A percentile compares a stretch with the other conserved stretches of the same genome.
Evolutionary conservation across 257 asterid genomes (phyloP).

Genomic region (Nicotiana paniculata): DNA sequence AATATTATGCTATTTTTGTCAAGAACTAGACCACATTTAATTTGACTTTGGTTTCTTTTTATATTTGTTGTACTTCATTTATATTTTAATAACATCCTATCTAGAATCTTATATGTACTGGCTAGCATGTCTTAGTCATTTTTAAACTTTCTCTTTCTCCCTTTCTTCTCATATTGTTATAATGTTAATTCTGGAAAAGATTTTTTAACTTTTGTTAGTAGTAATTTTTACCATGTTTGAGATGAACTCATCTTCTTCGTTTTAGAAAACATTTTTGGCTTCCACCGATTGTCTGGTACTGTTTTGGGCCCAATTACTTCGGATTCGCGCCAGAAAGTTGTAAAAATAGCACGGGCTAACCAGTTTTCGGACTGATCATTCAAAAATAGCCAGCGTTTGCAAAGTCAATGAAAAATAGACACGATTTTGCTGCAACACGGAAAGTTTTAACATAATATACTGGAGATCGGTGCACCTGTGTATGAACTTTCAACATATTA

Average conservation of each 20-base stretch:
- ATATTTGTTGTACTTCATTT: not conserved
- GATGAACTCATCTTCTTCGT: not conserved
- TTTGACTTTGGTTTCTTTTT: constrained; percentile 27
- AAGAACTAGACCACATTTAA: constrained; percentile 14
- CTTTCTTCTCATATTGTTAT: not conserved
- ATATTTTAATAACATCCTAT: constrained; percentile 2
- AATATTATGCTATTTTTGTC: constrained; percentile 10
- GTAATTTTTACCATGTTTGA: not conserved
- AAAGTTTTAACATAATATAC: too few species aligned
- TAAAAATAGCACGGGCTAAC: too few species aligned
- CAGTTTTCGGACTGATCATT: too few species aligned
- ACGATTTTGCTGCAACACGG: too few species aligned
- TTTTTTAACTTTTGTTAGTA: not conserved
- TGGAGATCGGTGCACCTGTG: too few species aligned
- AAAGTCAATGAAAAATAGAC: too few species aligned
- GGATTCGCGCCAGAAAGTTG: not conserved
- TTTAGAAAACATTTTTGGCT: not conserved
- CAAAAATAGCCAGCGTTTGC: too few species aligned
- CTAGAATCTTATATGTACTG: constrained; percentile 17
- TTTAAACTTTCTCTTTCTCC: not conserved
- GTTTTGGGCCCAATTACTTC: not conserved
- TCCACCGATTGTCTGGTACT: fast-evolving
- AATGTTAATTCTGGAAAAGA: not conserved
- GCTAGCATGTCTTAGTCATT: constrained; percentile 26
- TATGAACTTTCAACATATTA: too few species aligned